Percentiles rank a stretch among this genome's conserved stretches.
phyloP scores from a whole-genome alignment of 192 early-diverging fungal species.

The Coemansia aciculifera region DNA sequence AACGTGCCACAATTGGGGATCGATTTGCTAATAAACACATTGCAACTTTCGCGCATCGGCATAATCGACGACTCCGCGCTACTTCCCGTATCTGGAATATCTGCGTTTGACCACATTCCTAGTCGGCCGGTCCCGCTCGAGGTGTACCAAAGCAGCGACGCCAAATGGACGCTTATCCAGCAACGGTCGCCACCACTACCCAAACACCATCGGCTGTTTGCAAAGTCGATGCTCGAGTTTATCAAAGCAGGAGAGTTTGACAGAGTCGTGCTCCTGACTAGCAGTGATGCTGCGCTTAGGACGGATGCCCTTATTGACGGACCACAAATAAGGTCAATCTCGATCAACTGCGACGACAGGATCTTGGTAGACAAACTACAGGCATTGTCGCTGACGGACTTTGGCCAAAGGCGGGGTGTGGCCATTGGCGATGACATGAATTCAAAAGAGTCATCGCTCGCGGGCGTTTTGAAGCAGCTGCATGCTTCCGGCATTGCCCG shows the following conservation, averaged over 20 bases:
- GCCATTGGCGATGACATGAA: background rate
- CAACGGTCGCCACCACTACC: constrained; percentile 67
- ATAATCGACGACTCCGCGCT: constrained; percentile 61
- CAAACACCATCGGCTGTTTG: constrained; percentile 53
- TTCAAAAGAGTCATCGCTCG: background rate
- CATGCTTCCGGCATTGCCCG: constrained; percentile 63
- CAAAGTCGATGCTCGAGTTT: constrained; percentile 59
- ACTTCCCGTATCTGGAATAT: constrained; percentile 61
- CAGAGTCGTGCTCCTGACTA: constrained; percentile 64
- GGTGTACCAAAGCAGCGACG: constrained; percentile 69
- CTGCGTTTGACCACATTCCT: constrained; percentile 42
- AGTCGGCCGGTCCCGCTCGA: constrained; percentile 39
- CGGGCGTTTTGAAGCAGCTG: constrained; percentile 45
- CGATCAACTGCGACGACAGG: constrained; percentile 55
- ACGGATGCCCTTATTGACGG: constrained; percentile 63
- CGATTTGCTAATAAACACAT: constrained; percentile 70
- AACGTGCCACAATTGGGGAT: constrained; percentile 74
- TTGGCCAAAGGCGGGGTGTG: background rate
- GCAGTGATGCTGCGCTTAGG: constrained; percentile 66
- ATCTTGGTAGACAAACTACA: constrained; percentile 28
- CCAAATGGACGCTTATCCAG: constrained; percentile 67
- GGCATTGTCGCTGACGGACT: constrained; percentile 30
- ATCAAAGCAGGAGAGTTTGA: constrained; percentile 56
- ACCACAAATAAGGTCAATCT: constrained; percentile 45
- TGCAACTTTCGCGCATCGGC: constrained; percentile 62